Evolutionary conservation across 2,329 filamentous ascomycete genomes (phyloP), one percentile per base, ranked within the genome.

Genomic region (Akanthomyces uredinophilus): DNA sequence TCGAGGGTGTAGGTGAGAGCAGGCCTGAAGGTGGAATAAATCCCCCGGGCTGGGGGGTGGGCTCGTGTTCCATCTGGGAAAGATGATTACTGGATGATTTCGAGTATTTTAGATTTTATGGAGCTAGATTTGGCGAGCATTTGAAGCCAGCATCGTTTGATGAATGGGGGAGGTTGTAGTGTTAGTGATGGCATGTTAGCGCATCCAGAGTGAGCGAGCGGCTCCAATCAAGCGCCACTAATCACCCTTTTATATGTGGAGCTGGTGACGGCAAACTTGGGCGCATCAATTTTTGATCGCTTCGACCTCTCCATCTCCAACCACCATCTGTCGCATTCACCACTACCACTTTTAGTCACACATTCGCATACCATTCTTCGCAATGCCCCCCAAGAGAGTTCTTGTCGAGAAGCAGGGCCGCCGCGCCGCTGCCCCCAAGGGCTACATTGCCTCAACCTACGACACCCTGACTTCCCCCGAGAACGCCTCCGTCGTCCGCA

Each of bases 401-500:
- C 72, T 78, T 64, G 78, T 84, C 68, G 80, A 85, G 67, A 77
- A 77, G 68, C 74, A 76, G 54, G 73, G 73, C 53, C 68, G 72
- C 65, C 74, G 75, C 49, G 74, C 76, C 65, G 72, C 78, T 52
- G 73, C 78, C 54, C 74, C 77, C 64, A 75, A 76, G 65, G 82
- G 87, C 65, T 80, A 84, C 73, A 67, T 89, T 66, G 78, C 78
- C 68, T 79, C 79, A 62, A 79, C 83, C 66, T 90, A 89, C 74
- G 80, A 83, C 64, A 79, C 84, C 66, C 70, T 90, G 70, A 89
- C 86, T 61, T 83, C 83, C 32, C 75, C 87, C 39, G 88, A 91
- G 71, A 90, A 91, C 75, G 81, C 85, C 54, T 83, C 86, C 62
- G 83, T 90, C 62, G 87, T 90, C 64, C 82, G 85, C 69, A 89